A percentile compares a stretch with the other conserved stretches of the same genome.
phyloP scores from a whole-genome alignment of 768 basidiomycete species.

The Lactifluus pinguis region DNA sequence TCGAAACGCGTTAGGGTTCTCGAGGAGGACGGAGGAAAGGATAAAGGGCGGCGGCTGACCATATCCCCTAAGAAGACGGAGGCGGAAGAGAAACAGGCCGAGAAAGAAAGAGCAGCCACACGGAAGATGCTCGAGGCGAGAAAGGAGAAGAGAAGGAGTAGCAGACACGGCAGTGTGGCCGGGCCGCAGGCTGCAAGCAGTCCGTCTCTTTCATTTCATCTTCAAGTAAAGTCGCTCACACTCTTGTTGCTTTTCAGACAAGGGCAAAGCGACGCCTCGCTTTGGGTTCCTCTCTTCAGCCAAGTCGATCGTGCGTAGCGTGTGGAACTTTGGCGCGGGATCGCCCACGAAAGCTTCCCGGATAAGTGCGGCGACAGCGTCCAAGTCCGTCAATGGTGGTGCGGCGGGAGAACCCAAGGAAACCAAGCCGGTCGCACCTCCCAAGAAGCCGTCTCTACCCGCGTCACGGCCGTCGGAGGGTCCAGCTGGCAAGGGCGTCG shows the following conservation, averaged over 20 bases:
- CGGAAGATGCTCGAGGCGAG: constrained; percentile 56
- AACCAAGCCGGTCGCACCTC: background rate
- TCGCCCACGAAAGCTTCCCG: constrained; percentile 23
- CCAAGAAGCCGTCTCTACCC: constrained; percentile 10
- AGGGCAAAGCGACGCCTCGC: constrained; percentile 41
- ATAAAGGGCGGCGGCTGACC: constrained; percentile 31
- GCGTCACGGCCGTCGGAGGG: constrained; percentile 1
- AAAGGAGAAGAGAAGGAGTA: constrained; percentile 62
- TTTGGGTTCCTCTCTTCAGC: constrained; percentile 65
- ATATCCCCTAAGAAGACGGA: constrained; percentile 22
- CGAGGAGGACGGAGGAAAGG: constrained; percentile 27
- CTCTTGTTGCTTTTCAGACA: background rate
- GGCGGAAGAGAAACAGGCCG: constrained; percentile 23
- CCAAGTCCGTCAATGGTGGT: constrained; percentile 9
- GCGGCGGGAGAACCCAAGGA: background rate
- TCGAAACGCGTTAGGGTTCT: constrained; percentile 38
- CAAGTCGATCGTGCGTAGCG: constrained; percentile 61
- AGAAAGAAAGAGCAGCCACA: constrained; percentile 48
- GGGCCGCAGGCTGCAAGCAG: constrained; percentile 22
- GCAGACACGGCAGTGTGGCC: constrained; percentile 31
- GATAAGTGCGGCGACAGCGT: constrained; percentile 23
- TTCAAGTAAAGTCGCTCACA: background rate
- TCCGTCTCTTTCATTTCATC: constrained; percentile 13
- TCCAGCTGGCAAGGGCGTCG: background rate
- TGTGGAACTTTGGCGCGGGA: constrained; percentile 53